phyloP scores from a whole-genome alignment of 2,329 filamentous ascomycete genomes.

The Aotearoamyces nothofagi region DNA sequence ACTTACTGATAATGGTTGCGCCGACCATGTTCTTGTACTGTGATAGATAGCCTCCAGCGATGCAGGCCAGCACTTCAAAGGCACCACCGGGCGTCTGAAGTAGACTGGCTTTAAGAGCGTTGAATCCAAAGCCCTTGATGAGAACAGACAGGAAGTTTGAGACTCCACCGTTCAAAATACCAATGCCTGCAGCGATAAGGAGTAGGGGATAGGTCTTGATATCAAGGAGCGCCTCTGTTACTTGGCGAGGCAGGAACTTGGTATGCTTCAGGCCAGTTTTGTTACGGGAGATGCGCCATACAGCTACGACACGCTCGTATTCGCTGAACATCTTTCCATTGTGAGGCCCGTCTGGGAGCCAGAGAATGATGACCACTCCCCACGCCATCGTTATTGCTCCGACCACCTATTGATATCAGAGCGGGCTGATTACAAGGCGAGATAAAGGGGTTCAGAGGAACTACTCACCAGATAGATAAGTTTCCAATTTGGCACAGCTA shows the following conservation, averaged over 20 bases:
- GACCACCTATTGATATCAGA: conserved; percentile 41
- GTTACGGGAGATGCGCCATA: conserved; percentile 42
- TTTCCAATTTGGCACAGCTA: conserved; percentile 49
- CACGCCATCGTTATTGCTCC: conserved; percentile 34
- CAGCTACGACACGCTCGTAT: conserved; percentile 44
- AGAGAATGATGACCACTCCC: conserved; percentile 31
- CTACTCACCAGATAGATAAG: conserved; percentile 46
- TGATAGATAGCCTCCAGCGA: conserved; percentile 5
- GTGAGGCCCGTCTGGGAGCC: conserved; percentile 46
- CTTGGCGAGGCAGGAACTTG: conserved; percentile 40
- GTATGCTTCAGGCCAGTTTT: conserved; percentile 46
- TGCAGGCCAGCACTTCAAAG: conserved; percentile 5
- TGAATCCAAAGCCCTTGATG: conserved; percentile 53
- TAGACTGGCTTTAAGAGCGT: conserved; percentile 44
- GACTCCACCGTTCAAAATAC: conserved; percentile 46
- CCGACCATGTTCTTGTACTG: conserved; percentile 6
- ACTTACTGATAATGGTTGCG: conserved; percentile 5
- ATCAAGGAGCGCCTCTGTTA: conserved; percentile 41
- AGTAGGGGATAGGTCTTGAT: conserved; percentile 45
- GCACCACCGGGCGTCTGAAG: conserved; percentile 59
- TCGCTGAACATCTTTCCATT: conserved; percentile 50
- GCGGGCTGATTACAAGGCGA: conserved; percentile 39
- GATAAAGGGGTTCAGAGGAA: conserved; percentile 6
- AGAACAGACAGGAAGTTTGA: conserved; percentile 54
- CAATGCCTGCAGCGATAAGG: conserved; percentile 47